Base-by-base conservation (phyloP, 2,329 filamentous ascomycete genomes). In the Pyrenochaeta sp. region DNA sequence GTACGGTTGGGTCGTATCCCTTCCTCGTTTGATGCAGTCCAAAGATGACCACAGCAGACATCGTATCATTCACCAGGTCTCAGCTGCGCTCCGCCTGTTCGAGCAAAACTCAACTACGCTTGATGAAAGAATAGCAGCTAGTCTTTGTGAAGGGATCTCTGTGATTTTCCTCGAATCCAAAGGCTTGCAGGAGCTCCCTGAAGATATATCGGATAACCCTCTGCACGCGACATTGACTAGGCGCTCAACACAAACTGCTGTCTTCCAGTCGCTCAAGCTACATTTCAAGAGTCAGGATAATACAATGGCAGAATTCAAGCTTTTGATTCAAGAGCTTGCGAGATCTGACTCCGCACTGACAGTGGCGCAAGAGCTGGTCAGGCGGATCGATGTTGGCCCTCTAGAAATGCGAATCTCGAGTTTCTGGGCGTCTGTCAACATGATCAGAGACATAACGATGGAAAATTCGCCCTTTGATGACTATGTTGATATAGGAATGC, bases 1-100 rank as follows among this genome's bases (percentile, higher is more conserved):
- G 0, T 90, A 94, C 72, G 87, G 87, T 46, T 97, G 93, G 92
- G 84, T 93, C 20, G 85, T 86, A 2, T 88, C 91, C 35, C 83
- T 99, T 15, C 89, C 94, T 4, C 85, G 92, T 14, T 77, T 91
- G 12, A 93, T 97, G 87, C 91, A 94, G 71, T 86, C 87, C 7
- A 89, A 87, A 61, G 92, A 98, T 65, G 92, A 97, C 63, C 82
- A 82, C n/a, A 80, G 83, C 23, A 96, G 96, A 72, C 83, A 87
- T 56, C 83, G 84, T 49, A 87, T 88, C 1, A 83, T 98, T 21
- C 83, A 84, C 23, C 91, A 94, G 58, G 83, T 99, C n/a, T 85
- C 89, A 12, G 89, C 87, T 42, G 87, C 90, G 0, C 87, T 91
- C 46, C 81, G 85, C 27, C 73, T 94, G 7, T 78, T 95, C 17